phyloP scores from a whole-genome alignment of 75 land plant species.

The Pinus tabuliformis region DNA sequence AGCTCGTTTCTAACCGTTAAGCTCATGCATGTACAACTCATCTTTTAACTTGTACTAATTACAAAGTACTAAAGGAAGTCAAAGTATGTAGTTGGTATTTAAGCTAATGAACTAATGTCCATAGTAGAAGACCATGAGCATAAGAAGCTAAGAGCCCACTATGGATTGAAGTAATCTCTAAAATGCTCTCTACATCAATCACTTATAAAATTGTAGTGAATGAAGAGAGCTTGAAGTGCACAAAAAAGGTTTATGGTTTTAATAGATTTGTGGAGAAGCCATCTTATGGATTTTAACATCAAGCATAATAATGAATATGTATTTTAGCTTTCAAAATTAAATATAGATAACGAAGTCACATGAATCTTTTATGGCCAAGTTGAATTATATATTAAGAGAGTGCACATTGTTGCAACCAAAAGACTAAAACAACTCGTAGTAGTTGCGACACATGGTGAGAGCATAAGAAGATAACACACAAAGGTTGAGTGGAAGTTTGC shows the following conservation, averaged over 20 bases:
- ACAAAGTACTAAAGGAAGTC: conserved; percentile 52
- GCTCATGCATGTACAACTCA: conserved; percentile 23
- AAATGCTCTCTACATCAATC: conserved; percentile 56
- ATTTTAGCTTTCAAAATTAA: too few relatives aligned
- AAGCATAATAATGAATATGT: too few relatives aligned
- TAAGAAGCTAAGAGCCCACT: conserved; percentile 54
- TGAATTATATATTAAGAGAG: too few relatives aligned
- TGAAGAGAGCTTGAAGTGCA: conserved; percentile 20
- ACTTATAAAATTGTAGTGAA: conserved; percentile 51
- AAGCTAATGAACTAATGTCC: conserved; percentile 64
- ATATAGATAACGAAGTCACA: too few relatives aligned
- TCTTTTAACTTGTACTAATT: conserved; percentile 21
- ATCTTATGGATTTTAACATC: conserved; percentile 19
- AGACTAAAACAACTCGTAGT: too few relatives aligned
- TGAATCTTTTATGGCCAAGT: too few relatives aligned
- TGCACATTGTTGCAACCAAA: too few relatives aligned
- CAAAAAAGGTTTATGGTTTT: not conserved
- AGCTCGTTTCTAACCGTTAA: not conserved
- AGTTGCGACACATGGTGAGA: too few relatives aligned
- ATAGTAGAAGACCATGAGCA: conserved; percentile 68
- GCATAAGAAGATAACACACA: too few relatives aligned
- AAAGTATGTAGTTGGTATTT: conserved; percentile 59
- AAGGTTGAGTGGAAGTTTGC: too few relatives aligned
- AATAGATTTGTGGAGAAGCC: conserved; percentile 23
- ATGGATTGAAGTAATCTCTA: conserved; percentile 64